Base-by-base conservation (phyloP, 2,329 filamentous ascomycete genomes). In the Arthroderma uncinatum region DNA sequence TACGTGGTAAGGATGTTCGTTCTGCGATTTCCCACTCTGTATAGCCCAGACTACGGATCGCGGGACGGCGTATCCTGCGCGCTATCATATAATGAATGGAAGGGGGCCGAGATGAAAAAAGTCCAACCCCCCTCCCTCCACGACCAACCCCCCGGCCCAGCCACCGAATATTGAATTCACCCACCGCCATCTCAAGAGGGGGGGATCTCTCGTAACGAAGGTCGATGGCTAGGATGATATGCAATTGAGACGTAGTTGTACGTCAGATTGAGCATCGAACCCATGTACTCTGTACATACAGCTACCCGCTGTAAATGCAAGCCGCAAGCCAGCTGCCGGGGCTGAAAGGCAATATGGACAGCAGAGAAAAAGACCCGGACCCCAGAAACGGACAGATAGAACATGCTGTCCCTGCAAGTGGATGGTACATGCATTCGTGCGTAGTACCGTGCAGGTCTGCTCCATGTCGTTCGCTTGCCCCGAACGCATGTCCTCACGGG, bases 381-480 rank as follows among this genome's bases (percentile, higher is more conserved):
- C 28, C 23, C 47, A 50, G 47, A 50, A 30, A 50, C 25, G 47
- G 25, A 33, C 47, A 30, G 7, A 14, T n/a, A 48, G 14, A 8
- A 25, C 44, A 50, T 50, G 44, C 25, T 50, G 25, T 50, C 44
- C 44, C 44, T 50, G 44, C 25, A 33, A 50, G 44, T 19, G 44
- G 40, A 8, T n/a, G 25, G 44, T 30, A 50, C 44, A 50, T 33
- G 44, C 44, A 44, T 50, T 33, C 5, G 25, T 50, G 44, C 44
- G 25, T 48, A 14, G 28, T 33, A 30, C 44, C 44, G 44, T 50
- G 44, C 25, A 50, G 44, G 44, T 30, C 44, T 50, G 44, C 25
- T 50, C 44, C 44, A 30, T 50, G 44, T 50, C 14, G 44, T 33
- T 50, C 44, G 44, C 44, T 48, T 50, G 44, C 44, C 25, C 44